Conservation (phyloP, 441 rosid genomes). For the Brassica balearica region DNA sequence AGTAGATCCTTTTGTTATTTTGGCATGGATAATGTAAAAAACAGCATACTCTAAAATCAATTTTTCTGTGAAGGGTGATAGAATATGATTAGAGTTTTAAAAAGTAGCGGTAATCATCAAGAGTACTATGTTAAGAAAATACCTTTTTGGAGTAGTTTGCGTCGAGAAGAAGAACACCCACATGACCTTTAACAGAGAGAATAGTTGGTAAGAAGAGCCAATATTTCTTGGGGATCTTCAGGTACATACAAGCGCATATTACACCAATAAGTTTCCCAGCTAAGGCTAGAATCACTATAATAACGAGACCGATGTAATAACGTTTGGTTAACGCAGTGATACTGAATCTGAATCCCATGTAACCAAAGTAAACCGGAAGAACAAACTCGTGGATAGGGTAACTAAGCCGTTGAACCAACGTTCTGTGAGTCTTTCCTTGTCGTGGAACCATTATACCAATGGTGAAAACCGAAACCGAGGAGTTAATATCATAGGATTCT, state of each 20-base stretch:
- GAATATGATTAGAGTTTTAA: not conserved
- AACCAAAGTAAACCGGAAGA: constrained; percentile 81
- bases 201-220: constrained; percentile 60
- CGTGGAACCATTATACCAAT: constrained; percentile 77
- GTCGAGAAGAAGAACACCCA: constrained; percentile 59
- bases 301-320: constrained; percentile 38
- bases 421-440: constrained; percentile 74
- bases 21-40: not conserved
- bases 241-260: constrained; percentile 55
- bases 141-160: constrained; percentile 33
- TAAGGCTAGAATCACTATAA: constrained; percentile 50
- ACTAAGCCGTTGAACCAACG: constrained; percentile 64
- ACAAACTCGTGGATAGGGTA: constrained; percentile 71
- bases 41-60: not conserved
- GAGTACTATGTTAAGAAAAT: not conserved
- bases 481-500: constrained; percentile 51
- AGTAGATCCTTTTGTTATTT: not conserved
- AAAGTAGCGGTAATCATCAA: constrained; percentile 1
- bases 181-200: constrained; percentile 77
- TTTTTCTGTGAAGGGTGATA: not conserved
- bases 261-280: constrained; percentile 63
- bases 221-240: constrained; percentile 57
- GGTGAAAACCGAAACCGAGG: constrained; percentile 58
- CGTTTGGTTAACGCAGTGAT: constrained; percentile 16
- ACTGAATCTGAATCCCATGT: constrained; percentile 69